phyloP scores from a whole-genome alignment of 2,329 filamentous ascomycete species.

The Colletotrichum salicis region DNA sequence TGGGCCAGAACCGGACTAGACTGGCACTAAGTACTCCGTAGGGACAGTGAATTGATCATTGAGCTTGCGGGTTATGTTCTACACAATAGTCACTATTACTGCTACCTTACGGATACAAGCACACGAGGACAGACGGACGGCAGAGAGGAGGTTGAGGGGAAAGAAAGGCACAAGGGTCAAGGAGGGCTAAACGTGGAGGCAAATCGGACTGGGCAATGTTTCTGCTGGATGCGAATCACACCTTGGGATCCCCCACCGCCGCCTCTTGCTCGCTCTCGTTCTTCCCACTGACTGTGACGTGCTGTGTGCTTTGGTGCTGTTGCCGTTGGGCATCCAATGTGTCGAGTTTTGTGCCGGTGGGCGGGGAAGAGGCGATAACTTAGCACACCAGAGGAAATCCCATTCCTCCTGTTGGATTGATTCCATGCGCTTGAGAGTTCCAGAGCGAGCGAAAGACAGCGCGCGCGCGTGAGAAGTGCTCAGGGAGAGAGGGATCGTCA shows the following conservation, averaged over 20 bases:
- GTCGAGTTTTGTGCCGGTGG: not conserved
- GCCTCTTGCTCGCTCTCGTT: not conserved
- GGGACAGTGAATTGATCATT: not conserved
- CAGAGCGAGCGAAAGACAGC: too few species aligned
- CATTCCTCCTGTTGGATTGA: not conserved
- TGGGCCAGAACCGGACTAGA: conserved; percentile 6
- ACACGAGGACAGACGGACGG: not conserved
- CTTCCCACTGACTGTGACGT: not conserved
- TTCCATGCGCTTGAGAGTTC: not conserved
- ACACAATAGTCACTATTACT: too few species aligned
- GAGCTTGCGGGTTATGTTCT: not conserved
- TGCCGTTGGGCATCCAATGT: not conserved
- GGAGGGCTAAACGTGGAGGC: not conserved
- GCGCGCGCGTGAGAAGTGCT: too few species aligned
- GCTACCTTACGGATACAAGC: too few species aligned
- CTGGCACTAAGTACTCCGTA: not conserved
- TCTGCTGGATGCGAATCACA: not conserved
- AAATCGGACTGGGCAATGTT: not conserved
- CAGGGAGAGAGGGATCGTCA: not conserved
- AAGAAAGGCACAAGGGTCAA: not conserved
- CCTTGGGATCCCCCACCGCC: not conserved
- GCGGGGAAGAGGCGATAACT: too few species aligned
- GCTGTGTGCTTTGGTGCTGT: not conserved
- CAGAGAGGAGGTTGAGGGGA: not conserved
- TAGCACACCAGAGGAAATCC: not conserved